These are phyloP conservation scores for Talaromyces islandicus DNA, from an alignment of 2,329 filamentous ascomycete species.

Conservation along the genomic window DNA sequence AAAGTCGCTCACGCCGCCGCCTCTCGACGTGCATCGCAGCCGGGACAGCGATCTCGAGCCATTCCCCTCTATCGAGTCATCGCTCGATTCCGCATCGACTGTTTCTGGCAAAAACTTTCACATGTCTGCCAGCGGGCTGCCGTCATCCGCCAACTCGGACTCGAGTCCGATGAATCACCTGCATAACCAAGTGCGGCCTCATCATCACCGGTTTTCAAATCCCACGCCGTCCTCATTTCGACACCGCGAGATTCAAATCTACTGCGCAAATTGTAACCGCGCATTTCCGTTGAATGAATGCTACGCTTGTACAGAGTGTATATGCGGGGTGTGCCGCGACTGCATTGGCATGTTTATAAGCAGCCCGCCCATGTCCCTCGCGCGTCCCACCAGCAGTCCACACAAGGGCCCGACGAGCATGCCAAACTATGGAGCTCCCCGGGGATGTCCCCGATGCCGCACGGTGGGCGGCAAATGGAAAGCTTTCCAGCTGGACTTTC, in stretches of 20 bases:
- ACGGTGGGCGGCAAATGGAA: constrained; percentile 43
- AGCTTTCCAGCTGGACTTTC: constrained; percentile 42
- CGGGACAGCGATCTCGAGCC: constrained; percentile 61
- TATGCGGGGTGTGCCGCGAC: constrained; percentile 82
- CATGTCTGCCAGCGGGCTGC: constrained; percentile 59
- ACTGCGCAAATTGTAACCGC: constrained; percentile 80
- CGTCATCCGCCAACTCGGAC: constrained; percentile 64
- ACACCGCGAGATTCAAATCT: constrained; percentile 66
- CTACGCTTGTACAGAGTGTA: constrained; percentile 93
- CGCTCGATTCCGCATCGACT: constrained; percentile 49
- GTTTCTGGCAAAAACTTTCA: constrained; percentile 62
- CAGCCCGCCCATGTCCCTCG: constrained; percentile 34
- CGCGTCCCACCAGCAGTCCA: constrained; percentile 29
- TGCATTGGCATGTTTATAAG: constrained; percentile 58
- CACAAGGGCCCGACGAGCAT: constrained; percentile 29
- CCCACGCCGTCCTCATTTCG: constrained; percentile 49
- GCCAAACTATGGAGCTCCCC: constrained; percentile 26
- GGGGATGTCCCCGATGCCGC: constrained; percentile 42
- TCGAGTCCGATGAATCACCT: constrained; percentile 50
- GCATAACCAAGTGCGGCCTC: constrained; percentile 23
- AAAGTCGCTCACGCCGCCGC: constrained; percentile 80
- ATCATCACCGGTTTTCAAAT: constrained; percentile 38
- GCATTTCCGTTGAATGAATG: constrained; percentile 73
- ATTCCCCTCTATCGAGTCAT: constrained; percentile 85
- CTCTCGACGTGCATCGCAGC: constrained; percentile 49